phyloP scores from a whole-genome alignment of 306 rosid genomes.

The Delonix regia region DNA sequence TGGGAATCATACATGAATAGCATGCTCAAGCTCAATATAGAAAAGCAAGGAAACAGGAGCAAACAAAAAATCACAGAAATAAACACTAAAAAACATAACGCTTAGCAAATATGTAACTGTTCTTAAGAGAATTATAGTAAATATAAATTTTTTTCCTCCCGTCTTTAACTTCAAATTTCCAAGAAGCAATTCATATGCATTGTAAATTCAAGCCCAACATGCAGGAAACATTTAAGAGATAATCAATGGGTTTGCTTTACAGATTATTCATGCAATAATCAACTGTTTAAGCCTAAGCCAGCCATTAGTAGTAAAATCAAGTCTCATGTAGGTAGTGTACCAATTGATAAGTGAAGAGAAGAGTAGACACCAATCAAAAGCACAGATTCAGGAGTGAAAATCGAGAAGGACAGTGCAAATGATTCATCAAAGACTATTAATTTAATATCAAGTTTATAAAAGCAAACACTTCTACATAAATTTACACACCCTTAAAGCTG shows the following conservation, averaged over 20 bases:
- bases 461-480: conserved; percentile 17
- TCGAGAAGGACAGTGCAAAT: not conserved
- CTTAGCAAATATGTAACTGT: not conserved
- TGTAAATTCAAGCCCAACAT: conserved; percentile 1
- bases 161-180: conserved; percentile 16
- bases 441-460: conserved; percentile 8
- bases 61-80: not conserved
- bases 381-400: conserved; percentile 16
- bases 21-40: not conserved
- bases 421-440: conserved; percentile 11
- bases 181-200: conserved; percentile 18
- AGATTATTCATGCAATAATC: conserved; percentile 10
- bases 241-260: conserved; percentile 1
- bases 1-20: conserved; percentile 10
- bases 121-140: conserved; percentile 10
- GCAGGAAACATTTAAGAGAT: conserved; percentile 17
- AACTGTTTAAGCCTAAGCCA: not conserved
- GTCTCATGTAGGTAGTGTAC: conserved; percentile 10
- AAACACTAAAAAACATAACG: not conserved
- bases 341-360: conserved; percentile 8
- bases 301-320: not conserved
- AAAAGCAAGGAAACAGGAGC: not conserved
- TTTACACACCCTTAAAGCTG: conserved; percentile 85
- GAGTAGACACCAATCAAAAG: conserved; percentile 5
- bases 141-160: not conserved